phyloP scores from a whole-genome alignment of 257 asterid species.

The Asclepias syriaca region DNA sequence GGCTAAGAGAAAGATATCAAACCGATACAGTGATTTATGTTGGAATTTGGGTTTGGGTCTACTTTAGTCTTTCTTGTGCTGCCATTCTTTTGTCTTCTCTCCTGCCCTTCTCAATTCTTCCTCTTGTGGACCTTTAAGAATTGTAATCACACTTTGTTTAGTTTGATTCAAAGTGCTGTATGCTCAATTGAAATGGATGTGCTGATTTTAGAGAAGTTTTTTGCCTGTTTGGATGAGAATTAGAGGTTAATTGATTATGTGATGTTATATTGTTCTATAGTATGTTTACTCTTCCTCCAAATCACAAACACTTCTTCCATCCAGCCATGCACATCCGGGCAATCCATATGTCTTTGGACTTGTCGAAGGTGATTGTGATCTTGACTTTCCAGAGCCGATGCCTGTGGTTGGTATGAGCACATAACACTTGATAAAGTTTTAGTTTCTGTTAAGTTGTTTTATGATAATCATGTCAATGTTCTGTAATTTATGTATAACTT shows the following conservation, averaged over 20 bases:
- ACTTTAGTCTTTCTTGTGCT: not conserved
- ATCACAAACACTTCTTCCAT: constrained; percentile 11
- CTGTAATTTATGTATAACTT: constrained; percentile 15
- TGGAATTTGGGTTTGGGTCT: not conserved
- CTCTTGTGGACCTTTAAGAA: not conserved
- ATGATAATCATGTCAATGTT: not conserved
- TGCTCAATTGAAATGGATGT: not conserved
- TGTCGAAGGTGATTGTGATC: constrained; percentile 82
- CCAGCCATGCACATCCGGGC: constrained; percentile 99
- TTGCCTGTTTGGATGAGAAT: not conserved
- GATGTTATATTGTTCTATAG: not conserved
- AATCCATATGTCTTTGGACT: constrained; percentile 98
- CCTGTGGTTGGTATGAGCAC: constrained; percentile 72
- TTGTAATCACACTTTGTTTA: not conserved
- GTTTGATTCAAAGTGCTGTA: not conserved
- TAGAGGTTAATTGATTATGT: not conserved
- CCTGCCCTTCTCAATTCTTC: not conserved
- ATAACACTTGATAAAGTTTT: not conserved
- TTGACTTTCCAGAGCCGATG: constrained; percentile 98
- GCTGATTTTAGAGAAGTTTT: not conserved
- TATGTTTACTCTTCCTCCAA: not conserved
- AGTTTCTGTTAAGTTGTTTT: not conserved
- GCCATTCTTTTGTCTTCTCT: not conserved
- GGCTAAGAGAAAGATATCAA: not conserved
- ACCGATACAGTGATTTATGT: not conserved